A percentile compares a stretch with the other conserved stretches of the same genome.
phyloP scores from a whole-genome alignment of 129 eudicot genomes.

The Tagetes patula region DNA sequence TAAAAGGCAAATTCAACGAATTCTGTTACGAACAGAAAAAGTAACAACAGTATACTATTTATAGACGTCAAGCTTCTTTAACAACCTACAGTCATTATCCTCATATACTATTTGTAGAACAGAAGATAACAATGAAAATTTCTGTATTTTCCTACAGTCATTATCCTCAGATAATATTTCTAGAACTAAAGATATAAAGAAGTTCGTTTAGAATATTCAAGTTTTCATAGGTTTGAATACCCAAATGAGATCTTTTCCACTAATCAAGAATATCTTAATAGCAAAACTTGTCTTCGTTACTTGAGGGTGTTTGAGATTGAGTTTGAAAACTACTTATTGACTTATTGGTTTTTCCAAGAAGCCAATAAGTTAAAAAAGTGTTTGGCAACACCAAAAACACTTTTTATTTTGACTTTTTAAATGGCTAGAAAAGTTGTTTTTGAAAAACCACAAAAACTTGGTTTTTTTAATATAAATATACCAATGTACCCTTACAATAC shows the following conservation, averaged over 20 bases:
- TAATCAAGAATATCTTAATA: not conserved
- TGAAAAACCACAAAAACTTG: too few species aligned
- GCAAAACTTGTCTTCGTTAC: not conserved
- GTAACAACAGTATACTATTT: constrained; percentile 20
- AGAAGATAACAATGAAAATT: not conserved
- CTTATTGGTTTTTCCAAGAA: too few species aligned
- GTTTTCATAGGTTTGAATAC: not conserved
- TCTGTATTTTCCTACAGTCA: not conserved
- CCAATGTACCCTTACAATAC: too few species aligned
- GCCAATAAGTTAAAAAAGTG: too few species aligned
- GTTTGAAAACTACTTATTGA: too few species aligned
- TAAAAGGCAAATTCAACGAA: not conserved
- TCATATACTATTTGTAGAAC: constrained; percentile 21
- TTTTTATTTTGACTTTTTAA: too few species aligned
- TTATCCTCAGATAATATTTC: not conserved
- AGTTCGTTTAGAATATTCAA: not conserved
- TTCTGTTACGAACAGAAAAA: constrained; percentile 18
- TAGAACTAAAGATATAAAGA: not conserved
- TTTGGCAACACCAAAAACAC: too few species aligned
- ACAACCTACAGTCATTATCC: constrained; percentile 25
- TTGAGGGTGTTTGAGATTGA: too few species aligned
- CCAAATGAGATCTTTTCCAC: not conserved
- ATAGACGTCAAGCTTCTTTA: not conserved
- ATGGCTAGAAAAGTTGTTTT: too few species aligned
- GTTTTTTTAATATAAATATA: too few species aligned